Base-by-base conservation (phyloP, 2,329 filamentous ascomycete genomes). In the Sphaerulina populicola region DNA sequence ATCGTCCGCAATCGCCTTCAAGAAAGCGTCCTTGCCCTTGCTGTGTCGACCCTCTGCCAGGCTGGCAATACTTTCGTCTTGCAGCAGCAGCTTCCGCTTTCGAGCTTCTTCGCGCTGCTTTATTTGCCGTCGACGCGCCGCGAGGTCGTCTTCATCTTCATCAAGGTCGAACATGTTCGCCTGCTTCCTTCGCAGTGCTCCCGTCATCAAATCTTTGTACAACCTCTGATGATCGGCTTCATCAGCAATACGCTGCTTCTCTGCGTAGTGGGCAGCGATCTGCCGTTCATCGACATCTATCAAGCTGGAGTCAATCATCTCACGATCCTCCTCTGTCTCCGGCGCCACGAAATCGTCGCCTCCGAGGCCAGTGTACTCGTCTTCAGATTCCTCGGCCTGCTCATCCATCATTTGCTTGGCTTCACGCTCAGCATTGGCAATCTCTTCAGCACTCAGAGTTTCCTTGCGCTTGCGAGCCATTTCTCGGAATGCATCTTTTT, bases 371-470 rank as follows among this genome's bases (percentile, higher is more conserved):
- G 90, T 91, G 67, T 97, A 98, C 68, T 98, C 93, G 66, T 98
- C 93, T 66, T 98, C 94, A 0, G 93, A 98, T 70, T 98, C 93
- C 62, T 95, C 88, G 54, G 93, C 91, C 66, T 94, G 89, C 59
- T 96, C 93, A 58, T 97, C 81, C 35, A 98, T 77, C 78, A 95
- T 86, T 67, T 85, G 90, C 69, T 88, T 90, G 69, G 85, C 87
- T 70, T 95, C 79, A 61, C 89, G 94, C 46, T 77, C 74, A 60
- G 79, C 79, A 61, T 78, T 77, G 62, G 76, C 70, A 5, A 57
- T 58, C 41, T 67, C 65, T 12, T 60, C 60, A 18, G 58, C 60
- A 30, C 58, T 62, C 31, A 66, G 60, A 72, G 71, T 55, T 72
- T 76, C 37, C 66, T 72, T 5, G 79, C 77, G 3, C 77, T 82